Evolutionary conservation across 345 rosid genomes (phyloP).

Genomic region (Aquilaria sinensis): DNA sequence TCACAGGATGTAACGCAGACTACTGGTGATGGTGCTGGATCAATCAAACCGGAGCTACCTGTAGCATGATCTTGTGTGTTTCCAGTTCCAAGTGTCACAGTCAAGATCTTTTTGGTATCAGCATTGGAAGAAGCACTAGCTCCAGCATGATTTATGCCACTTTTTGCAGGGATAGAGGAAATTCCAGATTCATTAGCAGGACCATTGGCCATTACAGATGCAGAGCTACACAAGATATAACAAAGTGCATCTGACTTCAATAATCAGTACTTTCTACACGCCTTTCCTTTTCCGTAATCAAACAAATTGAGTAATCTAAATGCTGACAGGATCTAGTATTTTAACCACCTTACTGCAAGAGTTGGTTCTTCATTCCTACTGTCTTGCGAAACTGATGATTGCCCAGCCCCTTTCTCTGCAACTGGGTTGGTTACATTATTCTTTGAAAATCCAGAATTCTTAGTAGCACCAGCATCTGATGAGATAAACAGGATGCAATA

Average conservation of each 20-base stretch:
- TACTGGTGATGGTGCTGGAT: conserved; percentile 48
- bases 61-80: conserved; percentile 27
- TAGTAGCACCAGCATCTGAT: conserved; percentile 64
- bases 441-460: conserved; percentile 38
- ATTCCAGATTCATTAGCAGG: conserved; percentile 38
- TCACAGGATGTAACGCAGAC: conserved; percentile 55
- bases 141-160: conserved; percentile 33
- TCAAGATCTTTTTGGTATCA: conserved; percentile 33
- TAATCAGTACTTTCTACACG: not conserved
- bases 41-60: conserved; percentile 27
- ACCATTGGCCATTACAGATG: conserved; percentile 37
- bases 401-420: conserved; percentile 42
- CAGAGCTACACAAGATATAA: conserved; percentile 34
- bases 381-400: conserved; percentile 37
- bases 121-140: conserved; percentile 24
- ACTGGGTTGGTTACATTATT: conserved; percentile 49
- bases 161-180: conserved; percentile 24
- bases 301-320: conserved; percentile 7
- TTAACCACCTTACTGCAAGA: conserved; percentile 40
- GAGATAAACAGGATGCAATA: conserved; percentile 24
- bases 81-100: conserved; percentile 36
- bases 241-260: not conserved
- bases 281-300: not conserved
- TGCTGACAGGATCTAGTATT: conserved; percentile 1
- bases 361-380: conserved; percentile 37